These are phyloP conservation scores for Entomortierella parvispora DNA, from an alignment of 192 early-diverging fungal genomes.

Conservation along the genomic window DNA sequence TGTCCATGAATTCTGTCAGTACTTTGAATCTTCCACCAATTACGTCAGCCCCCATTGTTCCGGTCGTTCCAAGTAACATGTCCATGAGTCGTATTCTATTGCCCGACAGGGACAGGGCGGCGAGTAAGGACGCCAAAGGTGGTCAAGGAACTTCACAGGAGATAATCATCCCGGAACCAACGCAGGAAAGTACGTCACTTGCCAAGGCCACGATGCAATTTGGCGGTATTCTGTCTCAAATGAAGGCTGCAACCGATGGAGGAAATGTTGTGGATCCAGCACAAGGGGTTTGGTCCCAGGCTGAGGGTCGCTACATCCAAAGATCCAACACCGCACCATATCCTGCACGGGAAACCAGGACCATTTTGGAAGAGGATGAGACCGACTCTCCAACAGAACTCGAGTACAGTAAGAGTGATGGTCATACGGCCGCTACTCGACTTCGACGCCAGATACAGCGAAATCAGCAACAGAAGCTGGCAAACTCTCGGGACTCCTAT, in stretches of 20 bases:
- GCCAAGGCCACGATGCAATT: constrained; percentile 35
- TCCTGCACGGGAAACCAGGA: constrained; percentile 15
- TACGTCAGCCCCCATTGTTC: not conserved
- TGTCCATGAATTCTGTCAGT: constrained; percentile 38
- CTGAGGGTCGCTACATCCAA: constrained; percentile 35
- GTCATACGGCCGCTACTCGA: too few species aligned
- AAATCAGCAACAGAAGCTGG: not conserved
- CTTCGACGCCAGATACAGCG: not conserved
- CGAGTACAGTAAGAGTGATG: not conserved
- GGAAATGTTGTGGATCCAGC: constrained; percentile 34
- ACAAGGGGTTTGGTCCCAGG: constrained; percentile 19
- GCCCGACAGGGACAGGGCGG: constrained; percentile 25
- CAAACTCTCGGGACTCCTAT: not conserved
- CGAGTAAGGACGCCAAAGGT: not conserved
- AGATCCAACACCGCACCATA: constrained; percentile 38
- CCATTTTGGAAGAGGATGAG: constrained; percentile 34
- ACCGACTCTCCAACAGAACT: not conserved
- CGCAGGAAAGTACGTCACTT: constrained; percentile 28
- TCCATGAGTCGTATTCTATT: constrained; percentile 26
- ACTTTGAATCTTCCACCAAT: constrained; percentile 34
- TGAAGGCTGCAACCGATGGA: constrained; percentile 34
- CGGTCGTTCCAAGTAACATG: not conserved
- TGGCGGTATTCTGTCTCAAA: constrained; percentile 34
- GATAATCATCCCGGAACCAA: constrained; percentile 24
- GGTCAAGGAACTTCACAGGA: not conserved